Conservation (phyloP, 176 grass and related monocot species). For the Avena insularis region DNA sequence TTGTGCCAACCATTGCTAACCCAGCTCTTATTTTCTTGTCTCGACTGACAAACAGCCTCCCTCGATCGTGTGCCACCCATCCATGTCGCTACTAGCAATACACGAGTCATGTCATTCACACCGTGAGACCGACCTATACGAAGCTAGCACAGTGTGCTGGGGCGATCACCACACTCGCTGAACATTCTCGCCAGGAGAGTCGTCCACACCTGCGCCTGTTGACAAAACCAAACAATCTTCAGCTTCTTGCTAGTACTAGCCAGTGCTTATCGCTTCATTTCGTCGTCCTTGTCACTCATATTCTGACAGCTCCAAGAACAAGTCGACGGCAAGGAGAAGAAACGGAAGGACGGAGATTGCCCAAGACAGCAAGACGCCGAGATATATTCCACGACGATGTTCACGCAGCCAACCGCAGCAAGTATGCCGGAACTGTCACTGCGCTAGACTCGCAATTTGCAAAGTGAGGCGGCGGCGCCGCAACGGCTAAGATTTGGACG, state of each 20-base stretch:
- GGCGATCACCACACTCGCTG: not conserved
- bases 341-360: conserved; percentile 22
- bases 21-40: not conserved
- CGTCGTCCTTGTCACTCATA: not conserved
- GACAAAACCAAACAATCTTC: not conserved
- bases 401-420: conserved; percentile 32
- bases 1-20: not conserved
- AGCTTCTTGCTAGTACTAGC: not conserved
- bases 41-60: not conserved
- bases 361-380: not conserved
- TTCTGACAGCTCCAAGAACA: not conserved
- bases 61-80: not conserved
- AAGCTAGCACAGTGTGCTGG: not conserved
- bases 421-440: conserved; percentile 30
- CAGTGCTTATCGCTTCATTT: not conserved
- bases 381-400: not conserved
- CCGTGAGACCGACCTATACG: not conserved
- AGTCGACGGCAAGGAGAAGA: conserved; percentile 15
- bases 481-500: conserved; percentile 24
- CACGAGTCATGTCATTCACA: not conserved
- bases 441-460: not conserved
- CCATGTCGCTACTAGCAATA: not conserved
- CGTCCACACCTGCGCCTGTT: not conserved
- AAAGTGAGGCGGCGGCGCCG: not conserved
- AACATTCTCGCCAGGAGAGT: not conserved